Evolutionary conservation across 768 basidiomycete genomes (phyloP), one percentile per base, ranked within the genome.

Genomic region (Asterophora parasitica): DNA sequence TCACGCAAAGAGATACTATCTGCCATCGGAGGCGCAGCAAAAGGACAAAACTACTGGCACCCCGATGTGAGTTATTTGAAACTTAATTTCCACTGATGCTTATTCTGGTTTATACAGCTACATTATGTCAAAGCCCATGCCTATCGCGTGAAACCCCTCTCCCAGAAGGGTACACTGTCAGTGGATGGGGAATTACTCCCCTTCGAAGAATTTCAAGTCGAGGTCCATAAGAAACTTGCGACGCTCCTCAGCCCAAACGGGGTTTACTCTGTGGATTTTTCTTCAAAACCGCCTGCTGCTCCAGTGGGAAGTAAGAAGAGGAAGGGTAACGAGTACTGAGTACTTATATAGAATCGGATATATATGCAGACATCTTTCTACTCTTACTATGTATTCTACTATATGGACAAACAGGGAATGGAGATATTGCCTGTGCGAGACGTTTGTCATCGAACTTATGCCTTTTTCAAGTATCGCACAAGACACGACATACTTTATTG

Each of bases 161-260:
- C 69, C 2, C 42, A 67, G 3, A 70, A 78, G 27, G 85, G 85
- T 2, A 66, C 68, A 55, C 58, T 92, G 13, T 71, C 85, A 11
- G 72, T 94, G 13, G 92, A 94, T 55, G 92, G 92, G 7, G 92
- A 94, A 65, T 57, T 67, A 4, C 84, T 78, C 56, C 85, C 85
- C 8, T 85, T 87, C 53, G 74, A 82, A 59, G 79, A 83, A 57
- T 92, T 79, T 59, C 77, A 87, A 54, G 81, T 92, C 2, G 88
- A 92, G 62, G 82, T 85, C 8, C 81, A 88, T 55, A 71, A 69
- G n/a, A 75, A 77, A 10, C 62, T 88, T 19, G 87, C 77, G 16
- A 84, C 79, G 0, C 61, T 88, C 23, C 65, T 89, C 9, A 88
- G 85, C 56, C 78, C 78, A 20, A 63, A 75, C 52, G 83, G 83